phyloP scores from a whole-genome alignment of 352 stramenopile species.

The Globisporangium spinosum region DNA sequence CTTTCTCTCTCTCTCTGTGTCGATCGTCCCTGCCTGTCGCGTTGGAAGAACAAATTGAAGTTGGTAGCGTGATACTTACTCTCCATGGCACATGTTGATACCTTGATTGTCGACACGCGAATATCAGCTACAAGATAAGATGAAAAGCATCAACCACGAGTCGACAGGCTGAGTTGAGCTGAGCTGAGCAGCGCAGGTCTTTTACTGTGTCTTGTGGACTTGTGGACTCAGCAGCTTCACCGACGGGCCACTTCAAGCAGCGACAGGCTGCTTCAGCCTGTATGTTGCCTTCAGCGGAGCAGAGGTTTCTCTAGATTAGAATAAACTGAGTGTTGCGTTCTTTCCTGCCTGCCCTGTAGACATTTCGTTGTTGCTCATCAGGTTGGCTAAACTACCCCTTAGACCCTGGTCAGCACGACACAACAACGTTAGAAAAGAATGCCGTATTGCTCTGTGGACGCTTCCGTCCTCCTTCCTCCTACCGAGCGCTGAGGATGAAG shows the following conservation, averaged over 20 bases:
- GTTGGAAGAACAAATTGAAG: not conserved
- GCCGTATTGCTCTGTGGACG: not conserved
- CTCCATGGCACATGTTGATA: not conserved
- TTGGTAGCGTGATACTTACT: not conserved
- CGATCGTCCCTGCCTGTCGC: not conserved
- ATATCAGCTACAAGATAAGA: too few relatives aligned
- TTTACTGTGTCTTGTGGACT: not conserved
- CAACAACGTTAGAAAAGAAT: not conserved
- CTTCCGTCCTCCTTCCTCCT: too few relatives aligned
- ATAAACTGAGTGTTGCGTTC: not conserved
- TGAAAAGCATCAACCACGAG: too few relatives aligned
- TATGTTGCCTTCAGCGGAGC: not conserved
- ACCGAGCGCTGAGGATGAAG: too few relatives aligned
- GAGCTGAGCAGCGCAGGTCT: not conserved
- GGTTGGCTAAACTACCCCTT: not conserved
- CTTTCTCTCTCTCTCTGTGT: not conserved
- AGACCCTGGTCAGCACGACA: too few relatives aligned
- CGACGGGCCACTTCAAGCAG: not conserved
- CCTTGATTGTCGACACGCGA: not conserved
- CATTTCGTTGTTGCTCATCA: not conserved
- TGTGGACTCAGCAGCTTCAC: not conserved
- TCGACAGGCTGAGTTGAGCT: not conserved
- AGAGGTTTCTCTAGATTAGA: not conserved
- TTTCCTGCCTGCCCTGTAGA: not conserved
- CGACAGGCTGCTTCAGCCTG: not conserved